Percentiles rank a stretch among this genome's conserved stretches.
Conservation (phyloP, 2,329 filamentous ascomycete genomes). For the Cercospora berteroae region DNA sequence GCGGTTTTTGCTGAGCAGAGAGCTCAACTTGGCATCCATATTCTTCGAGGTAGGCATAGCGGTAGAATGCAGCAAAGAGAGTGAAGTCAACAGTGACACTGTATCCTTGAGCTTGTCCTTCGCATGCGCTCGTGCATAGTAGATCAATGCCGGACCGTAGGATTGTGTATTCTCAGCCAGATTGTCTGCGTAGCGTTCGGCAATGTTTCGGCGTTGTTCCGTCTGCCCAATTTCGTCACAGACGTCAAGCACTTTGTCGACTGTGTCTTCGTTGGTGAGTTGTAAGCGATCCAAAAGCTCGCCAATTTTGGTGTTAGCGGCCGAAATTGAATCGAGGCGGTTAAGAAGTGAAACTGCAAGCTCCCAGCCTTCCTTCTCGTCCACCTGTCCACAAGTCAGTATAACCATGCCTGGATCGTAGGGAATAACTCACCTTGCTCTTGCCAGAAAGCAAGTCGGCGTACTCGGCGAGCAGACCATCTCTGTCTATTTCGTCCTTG, state of each 20-base stretch:
- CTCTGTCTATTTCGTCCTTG: conserved; percentile 69
- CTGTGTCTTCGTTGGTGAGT: conserved; percentile 65
- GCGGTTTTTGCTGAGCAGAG: conserved; percentile 69
- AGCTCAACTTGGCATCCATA: conserved; percentile 69
- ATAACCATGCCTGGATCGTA: conserved; percentile 33
- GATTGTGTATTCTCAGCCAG: conserved; percentile 63
- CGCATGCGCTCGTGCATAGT: conserved; percentile 83
- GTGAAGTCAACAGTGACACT: conserved; percentile 80
- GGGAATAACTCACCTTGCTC: conserved; percentile 14
- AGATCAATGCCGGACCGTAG: conserved; percentile 84
- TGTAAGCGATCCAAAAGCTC: conserved; percentile 72
- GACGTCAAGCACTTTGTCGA: conserved; percentile 78
- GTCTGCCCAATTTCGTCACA: conserved; percentile 76
- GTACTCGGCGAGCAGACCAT: conserved; percentile 75
- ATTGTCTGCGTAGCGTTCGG: conserved; percentile 82
- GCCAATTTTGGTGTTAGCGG: conserved; percentile 71
- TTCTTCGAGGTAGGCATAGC: conserved; percentile 70
- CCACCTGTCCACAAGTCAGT: conserved; percentile 22
- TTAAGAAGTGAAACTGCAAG: conserved; percentile 79
- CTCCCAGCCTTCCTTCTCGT: conserved; percentile 72
- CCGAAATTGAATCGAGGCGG: conserved; percentile 70
- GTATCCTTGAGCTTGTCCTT: conserved; percentile 78
- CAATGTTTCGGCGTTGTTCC: conserved; percentile 74
- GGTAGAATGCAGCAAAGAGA: conserved; percentile 80
- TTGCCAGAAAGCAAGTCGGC: conserved; percentile 60